Evolutionary conservation across 306 rosid genomes (phyloP).

Genomic region (Quercus engelmannii): DNA sequence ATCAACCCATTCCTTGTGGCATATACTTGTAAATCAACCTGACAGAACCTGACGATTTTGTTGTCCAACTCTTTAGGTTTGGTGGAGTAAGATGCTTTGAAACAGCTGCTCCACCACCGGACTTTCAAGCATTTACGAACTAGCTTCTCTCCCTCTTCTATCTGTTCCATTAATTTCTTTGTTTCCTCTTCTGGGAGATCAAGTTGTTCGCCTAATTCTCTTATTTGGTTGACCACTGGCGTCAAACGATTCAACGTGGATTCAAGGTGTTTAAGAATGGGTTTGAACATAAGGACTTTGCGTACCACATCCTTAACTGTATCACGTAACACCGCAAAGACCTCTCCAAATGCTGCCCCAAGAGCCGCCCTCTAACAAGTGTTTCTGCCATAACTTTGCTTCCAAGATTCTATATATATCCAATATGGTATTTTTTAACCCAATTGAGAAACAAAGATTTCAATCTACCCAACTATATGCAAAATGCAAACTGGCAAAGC

Average conservation of each 20-base stretch:
- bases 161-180: not conserved
- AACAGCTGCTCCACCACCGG: conserved; percentile 20
- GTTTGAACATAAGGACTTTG: conserved; percentile 21
- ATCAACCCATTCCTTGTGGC: not conserved
- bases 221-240: conserved; percentile 27
- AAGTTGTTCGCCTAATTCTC: conserved; percentile 3
- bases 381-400: too few species aligned
- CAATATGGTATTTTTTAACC: too few species aligned
- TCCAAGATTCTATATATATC: too few species aligned
- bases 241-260: conserved; percentile 9
- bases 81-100: conserved; percentile 20
- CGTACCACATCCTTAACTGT: conserved; percentile 3
- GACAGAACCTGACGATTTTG: conserved; percentile 7
- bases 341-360: not conserved
- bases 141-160: conserved; percentile 27
- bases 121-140: conserved; percentile 29
- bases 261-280: conserved; percentile 18
- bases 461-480: not conserved
- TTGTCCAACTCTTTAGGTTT: conserved; percentile 29
- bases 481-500: too few species aligned
- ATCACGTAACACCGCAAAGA: conserved; percentile 19
- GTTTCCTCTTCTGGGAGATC: conserved; percentile 30
- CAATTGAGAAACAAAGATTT: conserved; percentile 14
- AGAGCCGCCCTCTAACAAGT: conserved; percentile 8
- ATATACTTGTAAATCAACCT: conserved; percentile 14